Evolutionary conservation across 345 rosid genomes (phyloP).

Genomic region (Salix exigua): DNA sequence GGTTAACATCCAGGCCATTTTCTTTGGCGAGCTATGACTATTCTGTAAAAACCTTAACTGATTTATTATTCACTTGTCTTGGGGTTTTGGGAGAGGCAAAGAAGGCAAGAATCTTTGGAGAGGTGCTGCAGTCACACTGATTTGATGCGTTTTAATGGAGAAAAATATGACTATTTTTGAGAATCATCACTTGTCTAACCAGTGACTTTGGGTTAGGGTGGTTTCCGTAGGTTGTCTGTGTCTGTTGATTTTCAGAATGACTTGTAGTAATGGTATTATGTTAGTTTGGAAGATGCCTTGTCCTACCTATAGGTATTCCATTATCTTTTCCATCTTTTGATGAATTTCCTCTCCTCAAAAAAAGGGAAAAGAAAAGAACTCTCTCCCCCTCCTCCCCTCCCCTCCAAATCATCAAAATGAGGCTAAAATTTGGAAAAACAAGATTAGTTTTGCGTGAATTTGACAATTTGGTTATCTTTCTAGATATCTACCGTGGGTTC

Average conservation of each 20-base stretch:
- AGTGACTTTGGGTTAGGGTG: background rate
- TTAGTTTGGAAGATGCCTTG: background rate
- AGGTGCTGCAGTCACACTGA: background rate
- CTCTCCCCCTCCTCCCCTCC: background rate
- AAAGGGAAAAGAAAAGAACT: background rate
- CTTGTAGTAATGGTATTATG: background rate
- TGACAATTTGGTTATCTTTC: background rate
- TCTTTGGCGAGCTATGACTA: background rate
- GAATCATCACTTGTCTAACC: background rate
- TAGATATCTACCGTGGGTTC: background rate
- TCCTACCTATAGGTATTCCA: background rate
- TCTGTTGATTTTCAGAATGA: background rate
- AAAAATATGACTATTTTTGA: background rate
- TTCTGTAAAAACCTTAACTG: background rate
- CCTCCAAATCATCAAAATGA: background rate
- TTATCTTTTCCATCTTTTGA: background rate
- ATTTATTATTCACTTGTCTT: background rate
- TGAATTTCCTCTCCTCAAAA: background rate
- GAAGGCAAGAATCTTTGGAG: background rate
- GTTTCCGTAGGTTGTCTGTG: background rate
- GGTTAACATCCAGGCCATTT: background rate
- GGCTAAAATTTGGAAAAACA: background rate
- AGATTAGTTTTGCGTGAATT: background rate
- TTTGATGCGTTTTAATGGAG: background rate
- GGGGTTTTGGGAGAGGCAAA: background rate